Evolutionary conservation across 352 stramenopile genomes (phyloP).

Genomic region (Phytopythium chamaehyphon): DNA sequence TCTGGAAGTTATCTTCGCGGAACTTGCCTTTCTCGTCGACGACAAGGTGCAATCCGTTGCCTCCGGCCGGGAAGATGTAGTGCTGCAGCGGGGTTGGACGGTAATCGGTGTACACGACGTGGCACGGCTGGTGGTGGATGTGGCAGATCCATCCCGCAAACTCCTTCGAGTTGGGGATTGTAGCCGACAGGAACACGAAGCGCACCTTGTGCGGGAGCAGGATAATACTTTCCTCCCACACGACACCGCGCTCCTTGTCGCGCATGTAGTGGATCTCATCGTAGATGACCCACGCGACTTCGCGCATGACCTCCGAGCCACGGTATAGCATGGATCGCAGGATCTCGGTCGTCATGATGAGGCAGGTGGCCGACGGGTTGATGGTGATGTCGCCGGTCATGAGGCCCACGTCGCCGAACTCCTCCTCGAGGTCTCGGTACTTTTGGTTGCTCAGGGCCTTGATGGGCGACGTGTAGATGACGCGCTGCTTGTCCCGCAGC

Average conservation of each 20-base stretch:
- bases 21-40: conserved; percentile 99
- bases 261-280: conserved; percentile 99
- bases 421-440: conserved; percentile 96
- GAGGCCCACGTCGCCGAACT: conserved; percentile 95
- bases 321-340: conserved; percentile 98
- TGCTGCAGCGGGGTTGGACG: conserved; percentile 98
- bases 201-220: conserved; percentile 97
- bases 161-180: conserved; percentile 97
- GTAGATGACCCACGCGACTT: conserved; percentile 99
- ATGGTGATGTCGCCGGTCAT: conserved; percentile 99
- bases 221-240: conserved; percentile 99
- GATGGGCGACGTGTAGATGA: conserved; percentile 99
- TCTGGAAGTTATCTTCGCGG: conserved; percentile 96
- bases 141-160: conserved; percentile 98
- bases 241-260: conserved; percentile 97
- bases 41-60: conserved; percentile 97
- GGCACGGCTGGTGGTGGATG: conserved; percentile 98
- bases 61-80: conserved; percentile 97
- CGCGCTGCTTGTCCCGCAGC: conserved; percentile 88
- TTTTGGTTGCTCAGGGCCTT: conserved; percentile 99
- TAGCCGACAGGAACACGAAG: conserved; percentile 99
- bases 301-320: conserved; percentile 96
- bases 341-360: conserved; percentile 99
- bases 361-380: conserved; percentile 96
- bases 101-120: conserved; percentile 99